These are phyloP conservation scores for Dicorynia guianensis DNA, from an alignment of 306 rosid species.

Conservation along the genomic window DNA sequence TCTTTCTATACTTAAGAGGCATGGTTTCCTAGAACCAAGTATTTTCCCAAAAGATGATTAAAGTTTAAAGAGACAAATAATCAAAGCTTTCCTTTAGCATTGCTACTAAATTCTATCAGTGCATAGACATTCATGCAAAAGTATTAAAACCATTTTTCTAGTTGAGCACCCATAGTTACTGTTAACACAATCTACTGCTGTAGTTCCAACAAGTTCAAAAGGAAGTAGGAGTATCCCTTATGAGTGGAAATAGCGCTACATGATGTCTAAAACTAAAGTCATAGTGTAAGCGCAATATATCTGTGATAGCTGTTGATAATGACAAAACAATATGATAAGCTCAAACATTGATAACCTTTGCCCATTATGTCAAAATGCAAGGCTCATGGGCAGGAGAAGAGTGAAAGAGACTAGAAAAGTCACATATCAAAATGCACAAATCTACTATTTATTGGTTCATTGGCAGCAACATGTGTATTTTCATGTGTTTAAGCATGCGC, in stretches of 20 bases:
- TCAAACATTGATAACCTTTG: slow-evolving; percentile 8
- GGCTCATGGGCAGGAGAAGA: too few species aligned
- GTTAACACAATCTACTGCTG: slow-evolving; percentile 13
- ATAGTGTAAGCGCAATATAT: slow-evolving; percentile 17
- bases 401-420: neutral
- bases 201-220: slow-evolving; percentile 12
- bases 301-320: neutral
- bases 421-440: slow-evolving; percentile 14
- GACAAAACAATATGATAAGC: slow-evolving; percentile 13
- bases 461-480: neutral
- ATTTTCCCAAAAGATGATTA: neutral
- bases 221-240: slow-evolving; percentile 3
- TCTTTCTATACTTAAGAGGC: slow-evolving; percentile 4
- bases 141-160: neutral
- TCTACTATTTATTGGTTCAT: slow-evolving; percentile 16
- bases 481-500: neutral
- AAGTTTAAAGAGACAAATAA: slow-evolving; percentile 2
- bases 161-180: slow-evolving; percentile 3
- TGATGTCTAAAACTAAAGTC: slow-evolving; percentile 16
- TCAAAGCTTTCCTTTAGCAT: neutral
- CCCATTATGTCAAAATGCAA: neutral
- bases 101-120: slow-evolving; percentile 11
- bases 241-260: slow-evolving; percentile 10
- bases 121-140: neutral
- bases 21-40: slow-evolving; percentile 17